Conservation (phyloP, 2,329 filamentous ascomycete genomes). For the Phialocephala subalpina region DNA sequence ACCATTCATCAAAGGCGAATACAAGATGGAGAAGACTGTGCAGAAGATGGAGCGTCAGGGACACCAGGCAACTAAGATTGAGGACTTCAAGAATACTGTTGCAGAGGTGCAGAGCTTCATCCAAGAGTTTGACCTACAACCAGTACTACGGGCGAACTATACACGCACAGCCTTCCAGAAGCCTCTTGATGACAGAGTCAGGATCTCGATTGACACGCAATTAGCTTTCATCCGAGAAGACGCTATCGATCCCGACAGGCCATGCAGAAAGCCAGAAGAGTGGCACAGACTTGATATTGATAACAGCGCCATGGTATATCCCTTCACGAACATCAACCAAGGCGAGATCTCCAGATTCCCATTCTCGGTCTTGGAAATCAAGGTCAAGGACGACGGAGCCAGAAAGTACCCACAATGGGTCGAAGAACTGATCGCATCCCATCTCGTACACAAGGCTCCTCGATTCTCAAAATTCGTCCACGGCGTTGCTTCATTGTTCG, state of each 20-base stretch:
- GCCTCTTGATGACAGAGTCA: slow-evolving; percentile 86
- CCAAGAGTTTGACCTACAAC: slow-evolving; percentile 78
- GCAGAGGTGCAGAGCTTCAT: slow-evolving; percentile 83
- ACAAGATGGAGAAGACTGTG: slow-evolving; percentile 90
- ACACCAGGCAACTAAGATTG: slow-evolving; percentile 69
- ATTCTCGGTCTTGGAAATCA: slow-evolving; percentile 91
- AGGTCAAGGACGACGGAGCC: slow-evolving; percentile 72
- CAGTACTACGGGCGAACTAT: slow-evolving; percentile 91
- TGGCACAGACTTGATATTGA: slow-evolving; percentile 97
- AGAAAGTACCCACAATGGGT: slow-evolving; percentile 85
- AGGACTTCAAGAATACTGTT: slow-evolving; percentile 75
- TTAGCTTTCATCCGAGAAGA: slow-evolving; percentile 86
- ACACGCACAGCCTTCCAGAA: slow-evolving; percentile 96
- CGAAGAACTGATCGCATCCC: slow-evolving; percentile 88
- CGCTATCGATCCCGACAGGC: slow-evolving; percentile 80
- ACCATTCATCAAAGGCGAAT: slow-evolving; percentile 84
- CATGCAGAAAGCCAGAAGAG: slow-evolving; percentile 84
- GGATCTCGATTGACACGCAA: slow-evolving; percentile 92
- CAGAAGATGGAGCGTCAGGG: slow-evolving; percentile 86
- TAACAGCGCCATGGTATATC: slow-evolving; percentile 80
- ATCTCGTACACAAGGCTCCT: slow-evolving; percentile 88
- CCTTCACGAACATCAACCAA: slow-evolving; percentile 86
- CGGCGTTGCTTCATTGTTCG: slow-evolving; percentile 89
- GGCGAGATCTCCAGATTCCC: slow-evolving; percentile 93
- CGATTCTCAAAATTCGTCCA: slow-evolving; percentile 98